phyloP scores from a whole-genome alignment of 2,329 filamentous ascomycete species.

The Phoma sp. region DNA sequence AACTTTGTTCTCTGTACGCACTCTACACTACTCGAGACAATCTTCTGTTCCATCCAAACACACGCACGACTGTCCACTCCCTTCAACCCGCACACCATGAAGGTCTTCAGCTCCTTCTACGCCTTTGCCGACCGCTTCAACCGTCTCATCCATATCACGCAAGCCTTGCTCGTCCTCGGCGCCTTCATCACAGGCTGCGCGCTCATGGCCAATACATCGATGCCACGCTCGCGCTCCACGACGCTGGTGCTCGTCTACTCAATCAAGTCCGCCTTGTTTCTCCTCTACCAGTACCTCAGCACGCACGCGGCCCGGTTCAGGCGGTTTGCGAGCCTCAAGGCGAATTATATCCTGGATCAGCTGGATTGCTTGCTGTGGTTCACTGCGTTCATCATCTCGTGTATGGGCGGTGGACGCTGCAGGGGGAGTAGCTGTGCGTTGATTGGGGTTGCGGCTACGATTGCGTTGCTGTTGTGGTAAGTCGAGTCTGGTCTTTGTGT shows the following conservation, averaged over 20 bases:
- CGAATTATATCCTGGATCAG: slow-evolving; percentile 49
- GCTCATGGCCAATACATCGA: slow-evolving; percentile 10
- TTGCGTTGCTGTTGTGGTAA: slow-evolving; percentile 1
- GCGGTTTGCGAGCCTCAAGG: slow-evolving; percentile 49
- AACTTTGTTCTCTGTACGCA: too few relatives aligned
- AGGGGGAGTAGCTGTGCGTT: slow-evolving; percentile 10
- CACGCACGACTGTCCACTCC: too few relatives aligned
- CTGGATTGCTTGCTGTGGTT: slow-evolving; percentile 39
- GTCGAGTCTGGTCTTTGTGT: not conserved
- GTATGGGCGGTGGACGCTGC: slow-evolving; percentile 12
- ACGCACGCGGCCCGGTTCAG: slow-evolving; percentile 41
- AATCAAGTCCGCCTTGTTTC: slow-evolving; percentile 49
- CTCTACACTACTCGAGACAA: too few relatives aligned
- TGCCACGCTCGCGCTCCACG: slow-evolving; percentile 11
- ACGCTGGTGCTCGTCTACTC: slow-evolving; percentile 17
- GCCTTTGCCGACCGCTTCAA: slow-evolving; percentile 11
- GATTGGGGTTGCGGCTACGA: slow-evolving; percentile 5
- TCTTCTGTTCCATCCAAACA: not conserved
- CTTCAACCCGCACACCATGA: too few relatives aligned
- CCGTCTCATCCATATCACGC: slow-evolving; percentile 1
- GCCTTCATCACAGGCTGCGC: slow-evolving; percentile 14
- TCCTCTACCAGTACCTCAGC: slow-evolving; percentile 50
- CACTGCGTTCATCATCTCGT: slow-evolving; percentile 17
- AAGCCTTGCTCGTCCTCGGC: slow-evolving; percentile 9
- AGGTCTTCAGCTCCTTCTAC: not conserved